Conservation (phyloP, 1,139 yeast genomes). For the Pichia sp. region DNA sequence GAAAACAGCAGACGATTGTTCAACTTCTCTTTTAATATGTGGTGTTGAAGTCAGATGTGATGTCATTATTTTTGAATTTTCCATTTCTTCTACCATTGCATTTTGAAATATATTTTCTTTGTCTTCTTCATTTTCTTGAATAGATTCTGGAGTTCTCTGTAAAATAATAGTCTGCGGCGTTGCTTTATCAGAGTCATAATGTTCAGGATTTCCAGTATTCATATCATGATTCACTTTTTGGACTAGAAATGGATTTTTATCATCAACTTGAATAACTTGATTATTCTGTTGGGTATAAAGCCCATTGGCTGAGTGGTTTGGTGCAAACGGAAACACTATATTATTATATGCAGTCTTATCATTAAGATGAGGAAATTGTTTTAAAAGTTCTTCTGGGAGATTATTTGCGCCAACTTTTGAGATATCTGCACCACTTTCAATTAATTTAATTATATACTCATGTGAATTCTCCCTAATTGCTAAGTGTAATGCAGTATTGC, state of each 20-base stretch:
- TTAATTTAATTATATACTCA: constrained; percentile 32
- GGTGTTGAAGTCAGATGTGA: constrained; percentile 5
- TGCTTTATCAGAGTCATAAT: neutral
- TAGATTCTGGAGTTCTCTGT: constrained; percentile 7
- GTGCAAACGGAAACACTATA: neutral
- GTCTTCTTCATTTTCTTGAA: constrained; percentile 17
- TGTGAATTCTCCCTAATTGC: constrained; percentile 41
- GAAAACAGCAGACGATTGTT: neutral
- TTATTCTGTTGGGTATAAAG: neutral
- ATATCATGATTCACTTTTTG: neutral
- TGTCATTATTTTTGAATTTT: neutral
- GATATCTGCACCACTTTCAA: constrained; percentile 38
- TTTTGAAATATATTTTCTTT: constrained; percentile 26
- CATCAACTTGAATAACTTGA: neutral
- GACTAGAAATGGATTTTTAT: constrained; percentile 6
- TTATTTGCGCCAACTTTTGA: constrained; percentile 17
- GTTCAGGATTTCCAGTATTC: neutral
- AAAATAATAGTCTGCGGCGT: constrained; percentile 11
- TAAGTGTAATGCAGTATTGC: constrained; percentile 63
- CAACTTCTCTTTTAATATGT: constrained; percentile 7
- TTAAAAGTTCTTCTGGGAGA: constrained; percentile 20
- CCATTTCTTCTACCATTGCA: neutral
- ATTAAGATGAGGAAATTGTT: constrained; percentile 12
- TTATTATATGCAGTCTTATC: neutral
- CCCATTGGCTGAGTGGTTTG: neutral